A percentile compares a stretch with the other conserved stretches of the same genome.
phyloP scores from a whole-genome alignment of 2,329 filamentous ascomycete species.

The Massarina eburnea region DNA sequence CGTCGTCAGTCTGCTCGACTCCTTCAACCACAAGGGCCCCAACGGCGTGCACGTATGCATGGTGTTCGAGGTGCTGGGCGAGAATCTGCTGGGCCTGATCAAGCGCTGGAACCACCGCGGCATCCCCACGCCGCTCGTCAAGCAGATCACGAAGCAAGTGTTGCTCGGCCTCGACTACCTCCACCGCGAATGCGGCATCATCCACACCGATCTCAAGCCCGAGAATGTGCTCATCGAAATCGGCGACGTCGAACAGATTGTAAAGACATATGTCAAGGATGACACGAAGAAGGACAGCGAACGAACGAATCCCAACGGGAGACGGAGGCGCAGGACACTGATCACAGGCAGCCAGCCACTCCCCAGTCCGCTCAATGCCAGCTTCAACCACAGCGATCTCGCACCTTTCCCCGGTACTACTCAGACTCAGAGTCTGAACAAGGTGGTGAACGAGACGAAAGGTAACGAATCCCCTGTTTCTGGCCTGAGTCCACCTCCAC shows the following conservation, averaged over 20 bases:
- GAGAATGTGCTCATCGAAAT: slow-evolving; percentile 99
- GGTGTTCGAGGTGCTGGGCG: slow-evolving; percentile 97
- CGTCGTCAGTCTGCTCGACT: slow-evolving; percentile 93
- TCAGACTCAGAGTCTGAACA: slow-evolving; percentile 74
- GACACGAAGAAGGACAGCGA: slow-evolving; percentile 71
- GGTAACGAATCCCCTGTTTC: slow-evolving; percentile 58
- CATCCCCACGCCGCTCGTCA: slow-evolving; percentile 93
- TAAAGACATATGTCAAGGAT: slow-evolving; percentile 91
- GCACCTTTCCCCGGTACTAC: slow-evolving; percentile 60
- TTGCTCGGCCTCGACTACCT: slow-evolving; percentile 93
- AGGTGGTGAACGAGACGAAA: slow-evolving; percentile 72
- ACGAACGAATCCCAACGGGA: slow-evolving; percentile 88
- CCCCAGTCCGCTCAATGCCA: slow-evolving; percentile 90
- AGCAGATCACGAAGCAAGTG: slow-evolving; percentile 98
- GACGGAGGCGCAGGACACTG: slow-evolving; percentile 84
- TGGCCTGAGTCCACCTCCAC: slow-evolving; percentile 43
- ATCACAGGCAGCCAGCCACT: slow-evolving; percentile 97
- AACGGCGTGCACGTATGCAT: slow-evolving; percentile 98
- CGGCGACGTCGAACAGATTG: slow-evolving; percentile 97
- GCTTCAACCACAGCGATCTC: slow-evolving; percentile 78
- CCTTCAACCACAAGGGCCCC: slow-evolving; percentile 95
- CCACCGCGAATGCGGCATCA: slow-evolving; percentile 97
- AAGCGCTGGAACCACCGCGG: slow-evolving; percentile 98
- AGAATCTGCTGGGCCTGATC: slow-evolving; percentile 92
- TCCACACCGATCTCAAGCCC: slow-evolving; percentile 95